Evolutionary conservation across 225 moss, liverwort and hornwort genomes (phyloP).

Genomic region (Neckera pumila): DNA sequence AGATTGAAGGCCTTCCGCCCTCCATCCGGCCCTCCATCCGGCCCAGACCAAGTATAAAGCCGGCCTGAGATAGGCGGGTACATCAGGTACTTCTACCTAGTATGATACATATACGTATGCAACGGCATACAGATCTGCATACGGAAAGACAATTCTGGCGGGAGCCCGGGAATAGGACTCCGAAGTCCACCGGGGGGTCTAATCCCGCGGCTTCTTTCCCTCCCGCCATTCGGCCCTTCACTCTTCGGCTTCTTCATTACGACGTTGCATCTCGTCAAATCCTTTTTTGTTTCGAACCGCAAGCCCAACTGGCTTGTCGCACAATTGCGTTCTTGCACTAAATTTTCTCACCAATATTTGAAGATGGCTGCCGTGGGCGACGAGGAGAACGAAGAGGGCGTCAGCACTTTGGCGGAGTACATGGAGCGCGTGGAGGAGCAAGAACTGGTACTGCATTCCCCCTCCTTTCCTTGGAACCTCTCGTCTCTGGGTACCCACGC

Average conservation of each 20-base stretch:
- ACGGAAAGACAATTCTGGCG: not conserved
- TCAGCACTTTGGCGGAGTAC: constrained; percentile 59
- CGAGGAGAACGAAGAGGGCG: constrained; percentile 33
- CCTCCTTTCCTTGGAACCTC: not conserved
- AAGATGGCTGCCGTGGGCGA: constrained; percentile 6
- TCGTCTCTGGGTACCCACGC: not conserved
- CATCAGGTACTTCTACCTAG: not conserved
- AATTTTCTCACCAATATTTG: not conserved
- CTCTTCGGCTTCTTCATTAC: not conserved
- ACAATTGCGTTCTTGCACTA: not conserved
- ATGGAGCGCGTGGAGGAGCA: constrained; percentile 63
- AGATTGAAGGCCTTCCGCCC: no score
- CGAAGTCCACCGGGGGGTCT: not conserved
- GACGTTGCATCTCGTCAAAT: not conserved
- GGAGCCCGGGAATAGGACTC: not conserved
- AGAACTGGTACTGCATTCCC: constrained; percentile 42
- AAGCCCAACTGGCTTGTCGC: not conserved
- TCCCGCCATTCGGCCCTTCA: not conserved
- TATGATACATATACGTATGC: no score
- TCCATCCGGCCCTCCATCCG: no score
- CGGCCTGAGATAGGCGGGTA: not conserved
- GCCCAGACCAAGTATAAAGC: no score
- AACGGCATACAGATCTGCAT: not conserved
- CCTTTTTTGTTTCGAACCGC: not conserved
- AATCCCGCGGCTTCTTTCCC: not conserved